Evolutionary conservation across 2,329 filamentous ascomycete genomes (phyloP).

Genomic region (Fusarium sp.): DNA sequence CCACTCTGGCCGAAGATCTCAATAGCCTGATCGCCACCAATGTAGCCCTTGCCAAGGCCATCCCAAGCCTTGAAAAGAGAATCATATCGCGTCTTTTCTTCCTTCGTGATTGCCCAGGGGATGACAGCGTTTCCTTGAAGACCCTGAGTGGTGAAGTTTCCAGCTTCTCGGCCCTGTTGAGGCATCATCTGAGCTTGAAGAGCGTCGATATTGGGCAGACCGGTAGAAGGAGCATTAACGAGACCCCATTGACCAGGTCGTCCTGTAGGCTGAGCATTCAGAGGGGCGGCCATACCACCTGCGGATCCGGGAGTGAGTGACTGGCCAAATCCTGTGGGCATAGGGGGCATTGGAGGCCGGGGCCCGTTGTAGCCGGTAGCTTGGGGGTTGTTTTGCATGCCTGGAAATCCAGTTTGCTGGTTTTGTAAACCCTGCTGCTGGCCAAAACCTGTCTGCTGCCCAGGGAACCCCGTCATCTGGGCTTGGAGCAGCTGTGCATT

Average conservation of each 20-base stretch:
- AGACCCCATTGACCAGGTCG: slow-evolving; percentile 97
- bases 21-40: slow-evolving; percentile 91
- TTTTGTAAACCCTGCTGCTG: slow-evolving; percentile 71
- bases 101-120: slow-evolving; percentile 98
- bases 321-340: slow-evolving; percentile 70
- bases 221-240: slow-evolving; percentile 90
- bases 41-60: slow-evolving; percentile 90
- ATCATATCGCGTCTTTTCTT: slow-evolving; percentile 97
- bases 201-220: slow-evolving; percentile 92
- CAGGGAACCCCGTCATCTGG: slow-evolving; percentile 77
- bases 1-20: slow-evolving; percentile 98
- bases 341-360: slow-evolving; percentile 90
- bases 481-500: slow-evolving; percentile 74
- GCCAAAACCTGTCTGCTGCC: slow-evolving; percentile 68
- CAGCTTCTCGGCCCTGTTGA: slow-evolving; percentile 88
- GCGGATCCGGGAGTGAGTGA: slow-evolving; percentile 63
- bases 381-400: slow-evolving; percentile 74
- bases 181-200: slow-evolving; percentile 97
- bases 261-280: slow-evolving; percentile 96
- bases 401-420: slow-evolving; percentile 78
- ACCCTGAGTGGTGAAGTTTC: slow-evolving; percentile 84
- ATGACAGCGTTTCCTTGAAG: slow-evolving; percentile 94
- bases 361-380: slow-evolving; percentile 85
- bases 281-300: slow-evolving; percentile 74
- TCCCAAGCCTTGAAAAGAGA: slow-evolving; percentile 97